Base-by-base conservation (phyloP, 1,284 basidiomycete species). In the Tetrapyrgos nigripes region DNA sequence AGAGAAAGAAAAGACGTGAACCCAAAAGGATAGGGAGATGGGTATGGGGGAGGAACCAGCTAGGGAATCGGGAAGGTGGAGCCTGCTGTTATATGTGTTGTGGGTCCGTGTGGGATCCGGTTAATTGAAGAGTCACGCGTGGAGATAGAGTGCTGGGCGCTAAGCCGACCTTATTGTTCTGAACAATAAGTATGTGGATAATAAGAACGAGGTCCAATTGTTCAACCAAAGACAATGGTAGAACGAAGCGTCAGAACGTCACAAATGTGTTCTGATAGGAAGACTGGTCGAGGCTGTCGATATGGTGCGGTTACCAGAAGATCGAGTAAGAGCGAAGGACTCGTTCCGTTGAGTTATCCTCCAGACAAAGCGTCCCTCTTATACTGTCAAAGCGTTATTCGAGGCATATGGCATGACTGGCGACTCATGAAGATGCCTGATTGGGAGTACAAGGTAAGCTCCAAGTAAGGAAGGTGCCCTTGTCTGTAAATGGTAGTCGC, bases 371-470 rank as follows among this genome's bases (percentile, higher is more conserved):
- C 45, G 27, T n/a, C 27, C 23, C 28, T 47, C 48, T 58, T 58
- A 58, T 58, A 58, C 31, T 35, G 50, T 9, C 43, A 57, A 52
- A 57, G 55, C 40, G 40, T 17, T 17, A n/a, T n/a, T n/a, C n/a
- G n/a, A n/a, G 37, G 17, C 4, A 40, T 17, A 40, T 33, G 37
- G 37, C 37, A 11, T 11, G 8, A n/a, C 19, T 40, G 2, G 27
- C 23, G 19, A 55, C 33, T 8, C 33, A n/a, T 45, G 37, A 17
- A 33, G 11, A n/a, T 35, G 19, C 31, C 35, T 14, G 24, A 14
- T 48, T 26, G 21, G 40, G 46, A 58, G 45, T 52, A 58, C 50
- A 58, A 58, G 50, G 29, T 40, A 53, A 49, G 29, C 23, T 35
- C 56, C 44, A 33, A 40, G 52, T 29, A 27, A 23, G 31, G 56